phyloP scores from a whole-genome alignment of 306 rosid genomes.

The Herpetospermum pedunculosum region DNA sequence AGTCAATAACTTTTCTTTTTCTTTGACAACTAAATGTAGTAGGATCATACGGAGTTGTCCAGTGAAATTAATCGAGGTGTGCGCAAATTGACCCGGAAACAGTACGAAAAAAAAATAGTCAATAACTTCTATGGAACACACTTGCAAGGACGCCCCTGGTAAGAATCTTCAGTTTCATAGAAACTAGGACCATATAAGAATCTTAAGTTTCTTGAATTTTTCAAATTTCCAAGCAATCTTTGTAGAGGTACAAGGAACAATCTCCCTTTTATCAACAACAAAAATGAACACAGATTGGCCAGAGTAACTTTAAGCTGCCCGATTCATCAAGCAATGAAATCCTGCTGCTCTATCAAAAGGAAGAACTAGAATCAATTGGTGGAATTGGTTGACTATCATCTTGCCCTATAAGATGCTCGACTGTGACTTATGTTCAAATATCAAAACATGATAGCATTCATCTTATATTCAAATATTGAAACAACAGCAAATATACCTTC shows the following conservation, averaged over 20 bases:
- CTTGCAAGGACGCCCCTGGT: neutral
- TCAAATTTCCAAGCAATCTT: neutral
- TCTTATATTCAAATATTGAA: neutral
- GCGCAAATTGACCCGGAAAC: too few species aligned
- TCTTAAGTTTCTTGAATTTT: neutral
- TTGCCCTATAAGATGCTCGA: neutral
- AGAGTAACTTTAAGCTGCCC: neutral
- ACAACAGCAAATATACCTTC: neutral
- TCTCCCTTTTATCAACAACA: neutral
- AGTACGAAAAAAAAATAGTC: too few species aligned
- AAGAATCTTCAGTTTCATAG: neutral
- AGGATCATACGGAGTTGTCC: too few species aligned
- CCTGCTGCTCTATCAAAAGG: neutral
- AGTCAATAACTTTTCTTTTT: neutral
- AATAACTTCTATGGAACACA: too few species aligned
- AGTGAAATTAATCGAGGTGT: too few species aligned
- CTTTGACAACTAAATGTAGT: too few species aligned
- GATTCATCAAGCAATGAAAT: neutral
- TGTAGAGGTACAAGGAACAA: neutral
- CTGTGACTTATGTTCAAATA: neutral
- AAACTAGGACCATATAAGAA: neutral
- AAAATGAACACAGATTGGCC: neutral
- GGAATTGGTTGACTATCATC: neutral
- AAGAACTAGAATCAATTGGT: neutral
- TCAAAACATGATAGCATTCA: neutral